phyloP scores from a whole-genome alignment of 768 basidiomycete species.

The Lentinula lateritia region DNA sequence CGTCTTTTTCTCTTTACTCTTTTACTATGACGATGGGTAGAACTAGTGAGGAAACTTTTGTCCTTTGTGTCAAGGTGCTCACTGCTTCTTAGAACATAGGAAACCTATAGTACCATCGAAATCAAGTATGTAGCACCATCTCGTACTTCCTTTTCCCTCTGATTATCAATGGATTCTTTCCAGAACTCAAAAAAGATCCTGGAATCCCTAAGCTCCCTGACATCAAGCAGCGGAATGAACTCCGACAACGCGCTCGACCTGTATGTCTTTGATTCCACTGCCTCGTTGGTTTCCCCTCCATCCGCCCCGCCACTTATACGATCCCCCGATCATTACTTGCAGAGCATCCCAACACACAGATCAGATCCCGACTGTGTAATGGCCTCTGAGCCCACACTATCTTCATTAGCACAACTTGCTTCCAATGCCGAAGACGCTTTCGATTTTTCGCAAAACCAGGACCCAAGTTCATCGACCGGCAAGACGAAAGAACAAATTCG shows the following conservation, averaged over 20 bases:
- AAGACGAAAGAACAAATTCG: conserved; percentile 66
- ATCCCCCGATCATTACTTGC: conserved; percentile 11
- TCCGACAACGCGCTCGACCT: conserved; percentile 37
- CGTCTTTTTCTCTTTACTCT: neutral
- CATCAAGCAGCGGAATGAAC: conserved; percentile 55
- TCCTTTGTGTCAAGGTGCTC: neutral
- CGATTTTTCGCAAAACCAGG: conserved; percentile 11
- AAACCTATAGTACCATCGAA: conserved; percentile 32
- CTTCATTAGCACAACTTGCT: conserved; percentile 16
- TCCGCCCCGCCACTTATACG: neutral
- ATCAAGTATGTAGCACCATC: conserved; percentile 10
- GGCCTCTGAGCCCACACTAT: conserved; percentile 69
- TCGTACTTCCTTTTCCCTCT: neutral
- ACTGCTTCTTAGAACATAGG: conserved; percentile 26
- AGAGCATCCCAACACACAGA: conserved; percentile 19
- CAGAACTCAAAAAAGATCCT: conserved; percentile 85
- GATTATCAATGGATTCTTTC: neutral
- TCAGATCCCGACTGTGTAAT: conserved; percentile 56
- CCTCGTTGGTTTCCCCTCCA: neutral
- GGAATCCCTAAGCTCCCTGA: conserved; percentile 81
- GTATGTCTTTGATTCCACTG: conserved; percentile 22
- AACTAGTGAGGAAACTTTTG: conserved; percentile 28
- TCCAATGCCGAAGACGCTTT: conserved; percentile 18
- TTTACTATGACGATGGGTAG: conserved; percentile 30
- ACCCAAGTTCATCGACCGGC: conserved; percentile 28